Evolutionary conservation across 306 rosid species (phyloP).

Genomic region (Heteromeles arbutifolia): DNA sequence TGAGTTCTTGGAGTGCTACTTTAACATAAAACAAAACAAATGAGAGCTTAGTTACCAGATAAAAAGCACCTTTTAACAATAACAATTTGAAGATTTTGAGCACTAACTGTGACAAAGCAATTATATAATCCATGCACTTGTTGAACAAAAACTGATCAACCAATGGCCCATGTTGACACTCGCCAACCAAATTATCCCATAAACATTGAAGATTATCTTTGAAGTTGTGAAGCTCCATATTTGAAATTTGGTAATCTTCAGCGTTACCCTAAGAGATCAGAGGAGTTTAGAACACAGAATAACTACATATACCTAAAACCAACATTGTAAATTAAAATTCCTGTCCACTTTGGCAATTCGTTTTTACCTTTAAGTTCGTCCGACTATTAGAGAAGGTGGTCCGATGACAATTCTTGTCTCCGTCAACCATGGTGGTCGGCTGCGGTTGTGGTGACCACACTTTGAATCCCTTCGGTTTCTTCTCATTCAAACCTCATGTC

Average conservation of each 20-base stretch:
- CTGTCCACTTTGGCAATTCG: too few relatives aligned
- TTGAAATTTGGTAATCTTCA: slow-evolving; percentile 89
- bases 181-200: slow-evolving; percentile 77
- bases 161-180: slow-evolving; percentile 88
- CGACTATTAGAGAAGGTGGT: too few relatives aligned
- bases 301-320: too few relatives aligned
- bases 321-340: too few relatives aligned
- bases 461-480: too few relatives aligned
- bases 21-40: slow-evolving; percentile 15
- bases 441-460: too few relatives aligned
- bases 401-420: too few relatives aligned
- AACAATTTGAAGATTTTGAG: slow-evolving; percentile 11
- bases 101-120: slow-evolving; percentile 89
- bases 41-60: slow-evolving; percentile 10
- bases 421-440: too few relatives aligned
- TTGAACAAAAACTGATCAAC: slow-evolving; percentile 83
- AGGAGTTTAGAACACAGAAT: not conserved
- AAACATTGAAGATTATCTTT: slow-evolving; percentile 80
- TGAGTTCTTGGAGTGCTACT: slow-evolving; percentile 96
- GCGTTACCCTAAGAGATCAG: slow-evolving; percentile 59
- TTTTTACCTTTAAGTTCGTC: too few relatives aligned
- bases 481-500: too few relatives aligned
- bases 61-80: not conserved
- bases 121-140: slow-evolving; percentile 97
- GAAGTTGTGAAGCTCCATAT: slow-evolving; percentile 80